Evolutionary conservation across 2,329 filamentous ascomycete species (phyloP), one percentile per base, ranked within the genome.

Genomic region (Hawksworthiomyces lignivorus): DNA sequence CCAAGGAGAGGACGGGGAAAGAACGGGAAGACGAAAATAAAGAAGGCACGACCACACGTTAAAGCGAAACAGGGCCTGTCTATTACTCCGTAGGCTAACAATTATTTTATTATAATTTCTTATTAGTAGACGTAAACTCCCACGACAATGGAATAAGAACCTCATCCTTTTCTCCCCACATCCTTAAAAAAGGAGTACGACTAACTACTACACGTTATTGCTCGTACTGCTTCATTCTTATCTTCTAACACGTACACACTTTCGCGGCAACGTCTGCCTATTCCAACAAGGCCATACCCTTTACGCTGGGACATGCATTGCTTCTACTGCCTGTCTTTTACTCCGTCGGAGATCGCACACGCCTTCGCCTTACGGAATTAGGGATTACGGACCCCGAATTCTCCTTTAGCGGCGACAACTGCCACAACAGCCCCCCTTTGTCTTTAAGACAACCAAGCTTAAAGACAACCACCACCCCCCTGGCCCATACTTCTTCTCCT

Each of bases 291-390:
- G 31, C 38, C 21, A 31, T n/a, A n/a, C n/a, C n/a, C n/a, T n/a
- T n/a, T n/a, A 26, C 38, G 34, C 38, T 34, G 43, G 41, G 43
- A 37, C 41, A 45, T 44, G 43, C 43, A 36, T 44, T 33, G 32
- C 33, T 32, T 39, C 31, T 43, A 39, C 39, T 43, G 39, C 39
- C 34, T 43, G 30, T 18, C 24, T 35, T 37, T 30, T 39, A 37
- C 33, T 43, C 39, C 34, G 36, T 44, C 41, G 37, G 40, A 34
- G 27, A 40, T n/a, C n/a, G n/a, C n/a, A n/a, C n/a, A n/a, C n/a
- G n/a, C n/a, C n/a, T 31, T 21, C 41, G 44, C 30, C 14, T 22
- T 22, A 31, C 44, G 44, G 44, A 46, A 32, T 46, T 46, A 39
- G 44, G 44, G 39, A 36, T 39, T 39, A 28, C 32, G 36, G 31